A percentile compares a stretch with the other conserved stretches of the same genome.
These are phyloP conservation scores for Fagus sylvatica DNA, from an alignment of 306 rosid genomes.

Conservation along the genomic window DNA sequence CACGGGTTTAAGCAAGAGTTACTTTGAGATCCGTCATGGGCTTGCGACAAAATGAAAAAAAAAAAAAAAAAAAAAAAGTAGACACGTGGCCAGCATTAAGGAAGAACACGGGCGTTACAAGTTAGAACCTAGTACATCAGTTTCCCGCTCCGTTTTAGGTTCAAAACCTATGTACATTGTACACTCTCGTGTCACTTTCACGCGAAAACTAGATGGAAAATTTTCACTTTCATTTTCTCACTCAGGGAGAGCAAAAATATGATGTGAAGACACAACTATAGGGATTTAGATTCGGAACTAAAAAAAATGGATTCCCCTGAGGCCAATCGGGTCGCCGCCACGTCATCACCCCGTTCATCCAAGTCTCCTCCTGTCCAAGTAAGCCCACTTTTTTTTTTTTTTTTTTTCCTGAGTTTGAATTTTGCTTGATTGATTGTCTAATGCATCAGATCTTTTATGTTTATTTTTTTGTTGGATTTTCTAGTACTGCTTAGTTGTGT, in stretches of 20 bases:
- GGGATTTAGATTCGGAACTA: not conserved
- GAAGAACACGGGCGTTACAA: too few species aligned
- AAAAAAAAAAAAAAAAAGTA: too few species aligned
- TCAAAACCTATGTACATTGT: slow-evolving; percentile 3
- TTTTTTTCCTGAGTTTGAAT: not conserved
- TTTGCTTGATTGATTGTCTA: not conserved
- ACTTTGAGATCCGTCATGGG: too few species aligned
- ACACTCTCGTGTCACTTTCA: not conserved
- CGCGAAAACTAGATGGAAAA: not conserved
- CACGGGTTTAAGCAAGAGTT: too few species aligned
- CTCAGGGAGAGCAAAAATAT: not conserved
- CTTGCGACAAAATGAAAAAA: too few species aligned
- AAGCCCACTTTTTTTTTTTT: not conserved
- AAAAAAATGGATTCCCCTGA: slow-evolving; percentile 1
- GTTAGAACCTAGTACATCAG: slow-evolving; percentile 1
- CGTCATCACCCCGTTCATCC: not conserved
- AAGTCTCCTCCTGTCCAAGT: slow-evolving; percentile 9
- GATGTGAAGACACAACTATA: not conserved
- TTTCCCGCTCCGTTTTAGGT: slow-evolving; percentile 25
- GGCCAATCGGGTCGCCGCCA: not conserved
- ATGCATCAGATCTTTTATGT: not conserved
- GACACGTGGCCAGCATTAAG: too few species aligned
- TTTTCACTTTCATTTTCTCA: not conserved
- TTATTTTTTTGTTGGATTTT: not conserved
- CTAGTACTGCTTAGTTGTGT: not conserved